Conservation (phyloP, 2,329 filamentous ascomycete species). For the Phaeosphaeria sp. region DNA sequence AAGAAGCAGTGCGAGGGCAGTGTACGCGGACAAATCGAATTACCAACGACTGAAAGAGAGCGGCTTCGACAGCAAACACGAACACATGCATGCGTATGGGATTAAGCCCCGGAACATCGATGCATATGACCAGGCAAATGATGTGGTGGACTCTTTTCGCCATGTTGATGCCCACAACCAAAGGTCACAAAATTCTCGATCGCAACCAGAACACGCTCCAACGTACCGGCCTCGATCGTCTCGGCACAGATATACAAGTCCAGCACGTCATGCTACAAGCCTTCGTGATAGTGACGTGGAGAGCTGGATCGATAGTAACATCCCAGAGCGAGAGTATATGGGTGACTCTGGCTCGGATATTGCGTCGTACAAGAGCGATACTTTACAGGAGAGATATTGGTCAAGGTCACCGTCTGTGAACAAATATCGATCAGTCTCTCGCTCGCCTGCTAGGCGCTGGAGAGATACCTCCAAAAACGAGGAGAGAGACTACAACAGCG, state of each 20-base stretch:
- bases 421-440: background rate
- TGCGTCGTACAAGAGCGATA: background rate
- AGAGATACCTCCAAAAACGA: too few species aligned
- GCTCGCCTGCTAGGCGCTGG: background rate
- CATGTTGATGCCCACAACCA: conserved; percentile 1
- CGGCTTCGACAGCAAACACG: conserved; percentile 14
- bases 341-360: background rate
- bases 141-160: conserved; percentile 5
- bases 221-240: background rate
- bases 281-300: background rate
- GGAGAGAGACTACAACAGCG: background rate
- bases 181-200: background rate
- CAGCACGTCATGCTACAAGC: background rate
- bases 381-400: background rate
- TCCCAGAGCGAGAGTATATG: background rate
- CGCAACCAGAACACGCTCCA: background rate
- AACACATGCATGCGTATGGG: conserved; percentile 11
- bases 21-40: background rate
- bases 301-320: background rate
- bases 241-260: background rate
- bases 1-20: background rate
- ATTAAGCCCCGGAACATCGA: conserved; percentile 1
- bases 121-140: conserved; percentile 1
- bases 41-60: conserved; percentile 9
- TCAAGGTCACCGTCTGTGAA: background rate